Evolutionary conservation across 2,329 filamentous ascomycete species (phyloP), one percentile per base, ranked within the genome.

Genomic region (Didymosphaeria variabile): DNA sequence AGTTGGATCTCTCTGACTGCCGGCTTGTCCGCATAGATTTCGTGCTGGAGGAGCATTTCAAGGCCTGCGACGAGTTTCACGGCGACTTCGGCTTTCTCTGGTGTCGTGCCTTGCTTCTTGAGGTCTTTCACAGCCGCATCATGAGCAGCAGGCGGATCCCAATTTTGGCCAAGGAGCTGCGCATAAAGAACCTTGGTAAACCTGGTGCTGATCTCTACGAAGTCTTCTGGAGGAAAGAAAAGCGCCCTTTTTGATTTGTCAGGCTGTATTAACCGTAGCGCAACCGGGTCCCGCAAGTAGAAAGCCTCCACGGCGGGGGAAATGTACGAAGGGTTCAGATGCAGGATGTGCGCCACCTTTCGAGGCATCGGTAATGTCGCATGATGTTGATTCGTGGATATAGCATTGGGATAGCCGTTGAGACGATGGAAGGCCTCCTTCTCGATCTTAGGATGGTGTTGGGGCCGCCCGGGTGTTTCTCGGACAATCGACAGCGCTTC

Each of bases 131-230:
- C 67, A 9, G 81, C 81, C 2, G 74, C 77, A 5, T 79, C 76
- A 82, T 86, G 89, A 4, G 83, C 81, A 2, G 88, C 88, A 0
- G 91, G 84, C 0, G 88, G 82, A 53, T 81, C 81, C 69, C 97
- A 97, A 26, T 90, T 86, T 75, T 99, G 95, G 17, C 92, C 93
- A 62, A 90, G 91, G 8, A 99, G 80, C 75, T 99, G 95, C 5
- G 96, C 95, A 74, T 92, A 99, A 2, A 97, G 87, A 0, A 97
- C 90, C 75, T 90, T 93, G 4, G 93, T 97, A 76, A 98, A 97
- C 47, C 86, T 89, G 32, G 92, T 87, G 69, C 91, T 94, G 31
- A 92, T 82, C 0, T 88, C 90, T 10, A 97, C 90, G 42, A 97
- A 86, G 73, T 98, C 94, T 49, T 85, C 79, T 0, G 93, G 93